Evolutionary conservation across 2,329 filamentous ascomycete species (phyloP).

Genomic region (Mycogone perniciosa): DNA sequence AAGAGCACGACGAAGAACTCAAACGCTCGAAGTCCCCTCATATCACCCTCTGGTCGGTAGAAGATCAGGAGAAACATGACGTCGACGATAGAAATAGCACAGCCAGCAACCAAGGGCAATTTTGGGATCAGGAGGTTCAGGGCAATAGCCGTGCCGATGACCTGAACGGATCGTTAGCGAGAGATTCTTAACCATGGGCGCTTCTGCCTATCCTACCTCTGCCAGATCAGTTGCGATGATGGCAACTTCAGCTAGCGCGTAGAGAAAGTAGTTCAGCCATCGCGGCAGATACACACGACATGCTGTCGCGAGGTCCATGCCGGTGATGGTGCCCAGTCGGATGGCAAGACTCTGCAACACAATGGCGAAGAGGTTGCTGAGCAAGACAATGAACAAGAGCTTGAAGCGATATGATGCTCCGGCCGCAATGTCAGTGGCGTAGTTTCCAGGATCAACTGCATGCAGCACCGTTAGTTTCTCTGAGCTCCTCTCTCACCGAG

Average conservation of each 20-base stretch:
- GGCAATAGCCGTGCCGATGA: conserved; percentile 65
- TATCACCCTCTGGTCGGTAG: conserved; percentile 53
- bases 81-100: conserved; percentile 61
- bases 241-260: conserved; percentile 57
- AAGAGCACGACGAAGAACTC: conserved; percentile 57
- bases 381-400: conserved; percentile 61
- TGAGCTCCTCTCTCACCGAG: too few relatives aligned
- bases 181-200: neutral
- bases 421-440: conserved; percentile 63
- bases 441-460: conserved; percentile 57
- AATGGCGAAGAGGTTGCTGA: conserved; percentile 66
- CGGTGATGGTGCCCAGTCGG: conserved; percentile 63
- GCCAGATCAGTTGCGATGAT: conserved; percentile 69
- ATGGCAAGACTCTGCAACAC: conserved; percentile 62
- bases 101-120: conserved; percentile 61
- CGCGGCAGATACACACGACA: conserved; percentile 58
- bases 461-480: neutral
- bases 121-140: conserved; percentile 59
- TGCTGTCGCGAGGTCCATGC: conserved; percentile 59
- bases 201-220: conserved; percentile 31
- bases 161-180: conserved; percentile 24
- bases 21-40: conserved; percentile 55
- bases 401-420: conserved; percentile 60
- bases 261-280: conserved; percentile 59
- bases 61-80: conserved; percentile 63